Evolutionary conservation across 192 early-diverging fungal species (phyloP), one percentile per base, ranked within the genome.

Genomic region (Piromyces sp.): DNA sequence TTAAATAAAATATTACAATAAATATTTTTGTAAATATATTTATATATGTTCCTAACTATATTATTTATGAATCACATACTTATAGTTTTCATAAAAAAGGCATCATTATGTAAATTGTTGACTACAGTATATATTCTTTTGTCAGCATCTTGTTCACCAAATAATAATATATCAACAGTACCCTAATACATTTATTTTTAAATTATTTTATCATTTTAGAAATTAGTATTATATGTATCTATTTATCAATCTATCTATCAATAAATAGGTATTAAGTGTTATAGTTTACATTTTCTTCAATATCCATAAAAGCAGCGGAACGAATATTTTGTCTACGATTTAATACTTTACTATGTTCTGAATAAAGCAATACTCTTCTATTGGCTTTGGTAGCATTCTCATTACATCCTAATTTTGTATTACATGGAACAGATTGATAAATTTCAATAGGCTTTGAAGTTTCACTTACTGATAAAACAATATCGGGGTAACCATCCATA

Each of bases 21-120:
- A n/a, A n/a, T n/a, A n/a, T n/a, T n/a, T n/a, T n/a, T n/a, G n/a
- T n/a, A n/a, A n/a, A n/a, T n/a, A n/a, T n/a, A n/a, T n/a, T n/a
- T n/a, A n/a, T n/a, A n/a, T n/a, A n/a, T n/a, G n/a, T n/a, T n/a
- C n/a, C n/a, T n/a, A n/a, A n/a, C n/a, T n/a, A n/a, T n/a, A n/a
- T n/a, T n/a, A n/a, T n/a, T n/a, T n/a, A n/a, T n/a, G n/a, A n/a
- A n/a, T n/a, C 19, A 83, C 26, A 16, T 79, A 88, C 92, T 90
- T 30, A 94, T 81, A 0, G 94, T 91, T 84, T 96, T 97, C 82
- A 97, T 86, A 85, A 98, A 98, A 82, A 97, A 97, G 17, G 95
- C 96, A 85, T 98, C 96, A 81, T 93, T 95, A 83, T 94, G 96
- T 83, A 93, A 96, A 82, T 95, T 95, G 86, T 98, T 98, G 82